A percentile compares a stretch with the other conserved stretches of the same genome.
phyloP scores from a whole-genome alignment of 2,329 filamentous ascomycete genomes.

The Botrytis galanthina region DNA sequence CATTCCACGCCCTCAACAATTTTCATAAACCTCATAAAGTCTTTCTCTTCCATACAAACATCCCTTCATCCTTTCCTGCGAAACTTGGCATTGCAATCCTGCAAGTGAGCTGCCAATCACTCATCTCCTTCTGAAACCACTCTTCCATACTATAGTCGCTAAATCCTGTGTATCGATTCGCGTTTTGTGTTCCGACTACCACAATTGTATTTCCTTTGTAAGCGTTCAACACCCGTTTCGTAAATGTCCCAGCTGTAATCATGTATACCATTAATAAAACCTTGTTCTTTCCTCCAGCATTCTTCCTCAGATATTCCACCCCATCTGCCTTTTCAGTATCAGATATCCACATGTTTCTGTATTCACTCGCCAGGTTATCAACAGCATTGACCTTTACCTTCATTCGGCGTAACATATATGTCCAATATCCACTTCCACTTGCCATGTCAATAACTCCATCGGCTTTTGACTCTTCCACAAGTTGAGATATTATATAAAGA shows the following conservation, averaged over 20 bases:
- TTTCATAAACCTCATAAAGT: not conserved
- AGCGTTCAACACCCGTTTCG: slow-evolving; percentile 56
- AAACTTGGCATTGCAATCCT: slow-evolving; percentile 72
- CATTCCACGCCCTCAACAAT: not conserved
- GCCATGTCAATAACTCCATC: slow-evolving; percentile 64
- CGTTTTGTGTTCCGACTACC: slow-evolving; percentile 73
- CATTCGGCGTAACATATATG: slow-evolving; percentile 63
- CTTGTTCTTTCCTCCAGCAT: slow-evolving; percentile 51
- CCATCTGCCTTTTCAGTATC: slow-evolving; percentile 66
- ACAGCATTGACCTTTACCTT: slow-evolving; percentile 56
- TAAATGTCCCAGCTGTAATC: slow-evolving; percentile 64
- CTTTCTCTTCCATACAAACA: slow-evolving; percentile 55
- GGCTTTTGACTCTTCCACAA: slow-evolving; percentile 41
- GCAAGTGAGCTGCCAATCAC: slow-evolving; percentile 56
- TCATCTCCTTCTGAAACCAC: slow-evolving; percentile 60
- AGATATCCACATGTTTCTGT: slow-evolving; percentile 65
- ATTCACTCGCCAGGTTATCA: slow-evolving; percentile 66
- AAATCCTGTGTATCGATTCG: slow-evolving; percentile 72
- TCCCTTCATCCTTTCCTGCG: slow-evolving; percentile 71
- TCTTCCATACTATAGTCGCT: slow-evolving; percentile 60
- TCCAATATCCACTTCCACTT: slow-evolving; percentile 74
- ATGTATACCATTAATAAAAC: slow-evolving; percentile 72
- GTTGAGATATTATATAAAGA: slow-evolving; percentile 56
- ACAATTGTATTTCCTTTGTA: slow-evolving; percentile 64
- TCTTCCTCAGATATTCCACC: slow-evolving; percentile 52